phyloP scores from a whole-genome alignment of 805 yeast species.

The Lipomyces yamanashiensis region DNA sequence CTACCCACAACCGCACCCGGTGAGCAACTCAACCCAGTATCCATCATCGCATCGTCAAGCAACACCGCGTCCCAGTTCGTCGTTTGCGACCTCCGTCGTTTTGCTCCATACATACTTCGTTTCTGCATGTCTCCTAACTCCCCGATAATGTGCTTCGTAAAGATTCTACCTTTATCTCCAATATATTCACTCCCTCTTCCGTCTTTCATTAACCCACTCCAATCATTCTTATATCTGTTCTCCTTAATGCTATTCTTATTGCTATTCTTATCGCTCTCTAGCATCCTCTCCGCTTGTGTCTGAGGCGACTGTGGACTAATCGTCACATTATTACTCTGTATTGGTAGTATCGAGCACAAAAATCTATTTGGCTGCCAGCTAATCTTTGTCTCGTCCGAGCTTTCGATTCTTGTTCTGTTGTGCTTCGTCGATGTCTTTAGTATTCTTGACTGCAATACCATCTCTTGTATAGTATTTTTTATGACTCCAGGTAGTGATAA shows the following conservation, averaged over 20 bases:
- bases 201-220: neutral
- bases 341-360: constrained; percentile 2
- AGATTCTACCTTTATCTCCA: too few relatives aligned
- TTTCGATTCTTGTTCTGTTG: neutral
- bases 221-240: neutral
- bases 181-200: too few relatives aligned
- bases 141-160: too few relatives aligned
- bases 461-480: too few relatives aligned
- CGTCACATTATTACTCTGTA: neutral
- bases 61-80: constrained; percentile 12
- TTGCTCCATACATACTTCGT: neutral
- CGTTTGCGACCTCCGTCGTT: neutral
- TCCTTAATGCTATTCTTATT: neutral
- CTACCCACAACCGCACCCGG: neutral
- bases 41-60: constrained; percentile 13
- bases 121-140: too few relatives aligned
- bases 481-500: too few relatives aligned
- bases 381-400: neutral
- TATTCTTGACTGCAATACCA: neutral
- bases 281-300: neutral
- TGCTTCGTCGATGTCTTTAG: neutral
- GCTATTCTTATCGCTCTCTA: neutral
- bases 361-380: constrained; percentile 13
- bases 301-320: neutral
- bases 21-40: constrained; percentile 2